These are phyloP conservation scores for Blastobotrys peoriensis DNA, from an alignment of 805 yeast genomes.

Conservation along the genomic window DNA sequence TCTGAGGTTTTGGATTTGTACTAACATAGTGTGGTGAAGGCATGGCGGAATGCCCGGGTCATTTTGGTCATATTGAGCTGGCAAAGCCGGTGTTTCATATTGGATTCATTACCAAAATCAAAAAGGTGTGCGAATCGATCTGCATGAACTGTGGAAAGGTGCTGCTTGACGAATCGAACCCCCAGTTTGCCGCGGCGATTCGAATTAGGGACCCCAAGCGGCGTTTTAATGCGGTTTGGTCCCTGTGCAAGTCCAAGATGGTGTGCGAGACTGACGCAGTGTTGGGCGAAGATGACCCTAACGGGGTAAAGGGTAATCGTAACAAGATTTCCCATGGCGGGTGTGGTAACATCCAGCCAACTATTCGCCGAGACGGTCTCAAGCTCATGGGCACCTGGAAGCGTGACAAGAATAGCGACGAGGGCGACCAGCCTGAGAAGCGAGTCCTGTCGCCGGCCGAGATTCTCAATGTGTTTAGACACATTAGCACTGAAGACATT, in stretches of 20 bases:
- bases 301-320: constrained; percentile 24
- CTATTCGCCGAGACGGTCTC: constrained; percentile 91
- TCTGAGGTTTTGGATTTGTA: too few relatives aligned
- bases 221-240: constrained; percentile 96
- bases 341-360: constrained; percentile 96
- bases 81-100: constrained; percentile 98
- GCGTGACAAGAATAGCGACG: constrained; percentile 74
- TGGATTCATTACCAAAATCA: constrained; percentile 89
- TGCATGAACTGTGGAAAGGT: constrained; percentile 99
- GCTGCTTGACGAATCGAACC: constrained; percentile 75
- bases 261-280: constrained; percentile 85
- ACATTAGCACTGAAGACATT: constrained; percentile 81
- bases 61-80: constrained; percentile 96
- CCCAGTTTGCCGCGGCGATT: constrained; percentile 79
- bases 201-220: constrained; percentile 90
- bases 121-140: constrained; percentile 91
- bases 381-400: constrained; percentile 99
- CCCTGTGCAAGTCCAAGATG: constrained; percentile 83
- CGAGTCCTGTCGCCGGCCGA: constrained; percentile 84
- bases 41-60: constrained; percentile 99
- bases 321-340: constrained; percentile 78
- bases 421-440: constrained; percentile 85
- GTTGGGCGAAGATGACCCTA: constrained; percentile 52
- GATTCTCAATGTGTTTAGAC: constrained; percentile 85
- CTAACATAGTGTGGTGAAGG: constrained; percentile 77